phyloP scores from a whole-genome alignment of 1,284 basidiomycete species.

The Puccinia brachypodii region DNA sequence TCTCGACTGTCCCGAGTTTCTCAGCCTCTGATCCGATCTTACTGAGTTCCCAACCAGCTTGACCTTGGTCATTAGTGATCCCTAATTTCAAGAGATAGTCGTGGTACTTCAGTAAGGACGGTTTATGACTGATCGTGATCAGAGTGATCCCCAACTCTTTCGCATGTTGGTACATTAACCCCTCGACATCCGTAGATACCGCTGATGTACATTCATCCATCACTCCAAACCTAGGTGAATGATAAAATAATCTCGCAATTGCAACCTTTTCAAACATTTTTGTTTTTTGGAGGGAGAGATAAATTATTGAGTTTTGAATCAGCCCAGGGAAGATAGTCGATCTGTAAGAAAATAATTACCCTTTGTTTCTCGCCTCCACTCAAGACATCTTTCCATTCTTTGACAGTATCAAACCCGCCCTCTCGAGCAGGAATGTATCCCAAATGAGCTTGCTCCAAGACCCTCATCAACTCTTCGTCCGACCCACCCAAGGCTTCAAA shows the following conservation, averaged over 20 bases:
- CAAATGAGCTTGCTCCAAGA: constrained; percentile 76
- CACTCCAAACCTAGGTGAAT: constrained; percentile 67
- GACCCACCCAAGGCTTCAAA: constrained; percentile 68
- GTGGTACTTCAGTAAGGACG: constrained; percentile 78
- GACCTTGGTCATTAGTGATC: constrained; percentile 58
- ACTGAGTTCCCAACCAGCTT: constrained; percentile 66
- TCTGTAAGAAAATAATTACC: constrained; percentile 59
- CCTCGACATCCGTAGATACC: constrained; percentile 93
- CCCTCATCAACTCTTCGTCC: constrained; percentile 70
- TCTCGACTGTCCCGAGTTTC: constrained; percentile 64
- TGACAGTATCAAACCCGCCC: constrained; percentile 82
- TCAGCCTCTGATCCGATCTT: constrained; percentile 71
- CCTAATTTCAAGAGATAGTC: constrained; percentile 72
- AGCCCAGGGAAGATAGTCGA: not conserved
- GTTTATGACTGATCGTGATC: constrained; percentile 84
- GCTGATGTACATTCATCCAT: constrained; percentile 86
- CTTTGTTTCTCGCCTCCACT: constrained; percentile 95
- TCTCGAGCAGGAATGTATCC: constrained; percentile 82
- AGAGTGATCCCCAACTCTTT: constrained; percentile 84
- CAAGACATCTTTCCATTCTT: constrained; percentile 90
- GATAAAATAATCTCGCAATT: constrained; percentile 80
- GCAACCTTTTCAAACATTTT: constrained; percentile 70
- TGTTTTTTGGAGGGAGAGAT: no score
- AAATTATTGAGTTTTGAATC: no score
- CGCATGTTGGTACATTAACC: constrained; percentile 89